Percentiles rank a stretch among this genome's conserved stretches.
Conservation (phyloP, 345 rosid genomes). For the Gynandropsis gynandra region DNA sequence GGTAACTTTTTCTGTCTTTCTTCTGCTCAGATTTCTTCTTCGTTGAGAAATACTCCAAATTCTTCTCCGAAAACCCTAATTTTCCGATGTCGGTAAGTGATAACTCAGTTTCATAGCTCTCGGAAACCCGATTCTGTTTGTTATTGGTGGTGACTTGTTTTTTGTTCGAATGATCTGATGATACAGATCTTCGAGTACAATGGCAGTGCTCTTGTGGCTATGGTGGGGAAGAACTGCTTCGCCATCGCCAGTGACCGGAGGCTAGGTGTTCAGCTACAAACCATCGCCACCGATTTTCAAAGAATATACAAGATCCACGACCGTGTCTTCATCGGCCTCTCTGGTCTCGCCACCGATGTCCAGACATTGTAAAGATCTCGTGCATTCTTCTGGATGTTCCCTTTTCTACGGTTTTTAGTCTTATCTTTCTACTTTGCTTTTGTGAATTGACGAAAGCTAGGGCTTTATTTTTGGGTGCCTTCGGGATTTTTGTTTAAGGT, state of each 20-base stretch:
- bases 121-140: slow-evolving; percentile 3
- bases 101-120: not conserved
- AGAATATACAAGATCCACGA: slow-evolving; percentile 80
- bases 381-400: not conserved
- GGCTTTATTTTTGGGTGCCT: slow-evolving; percentile 15
- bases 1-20: not conserved
- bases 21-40: slow-evolving; percentile 20
- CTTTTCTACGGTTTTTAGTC: too few relatives aligned
- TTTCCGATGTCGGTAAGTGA: slow-evolving; percentile 49
- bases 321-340: slow-evolving; percentile 74
- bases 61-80: slow-evolving; percentile 15
- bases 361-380: slow-evolving; percentile 57
- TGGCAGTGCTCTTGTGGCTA: slow-evolving; percentile 96
- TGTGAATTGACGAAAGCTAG: not conserved
- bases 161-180: not conserved
- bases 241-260: slow-evolving; percentile 96
- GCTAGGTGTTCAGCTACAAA: slow-evolving; percentile 90
- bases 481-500: slow-evolving; percentile 34
- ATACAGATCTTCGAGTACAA: slow-evolving; percentile 91
- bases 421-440: not conserved
- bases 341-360: slow-evolving; percentile 92
- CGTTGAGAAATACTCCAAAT: slow-evolving; percentile 14
- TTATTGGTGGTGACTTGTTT: slow-evolving; percentile 3
- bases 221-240: slow-evolving; percentile 99
- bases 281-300: slow-evolving; percentile 93